These are phyloP conservation scores for Kregervanrija pseudodelftensis DNA, from an alignment of 805 yeast genomes.

Conservation along the genomic window DNA sequence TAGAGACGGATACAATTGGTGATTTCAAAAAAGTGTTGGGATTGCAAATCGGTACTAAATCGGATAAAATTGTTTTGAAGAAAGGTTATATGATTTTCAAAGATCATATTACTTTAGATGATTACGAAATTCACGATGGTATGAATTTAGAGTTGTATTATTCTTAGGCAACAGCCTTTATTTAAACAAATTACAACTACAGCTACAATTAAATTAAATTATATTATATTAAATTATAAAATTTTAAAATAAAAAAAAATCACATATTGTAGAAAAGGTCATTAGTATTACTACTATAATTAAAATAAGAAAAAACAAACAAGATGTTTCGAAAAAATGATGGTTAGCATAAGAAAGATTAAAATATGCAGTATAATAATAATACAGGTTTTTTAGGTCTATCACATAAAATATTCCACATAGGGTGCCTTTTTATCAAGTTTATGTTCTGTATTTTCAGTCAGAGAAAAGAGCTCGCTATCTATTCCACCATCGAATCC, in stretches of 20 bases:
- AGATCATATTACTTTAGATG: slow-evolving; percentile 88
- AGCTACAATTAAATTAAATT: no score
- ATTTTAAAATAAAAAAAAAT: no score
- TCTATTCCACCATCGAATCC: slow-evolving; percentile 11
- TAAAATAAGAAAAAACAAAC: no score
- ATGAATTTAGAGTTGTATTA: slow-evolving; percentile 81
- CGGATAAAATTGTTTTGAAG: slow-evolving; percentile 63
- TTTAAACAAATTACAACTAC: background rate
- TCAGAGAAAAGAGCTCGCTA: background rate
- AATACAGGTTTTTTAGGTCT: background rate
- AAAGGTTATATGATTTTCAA: slow-evolving; percentile 81
- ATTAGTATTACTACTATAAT: no score
- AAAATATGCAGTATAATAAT: background rate
- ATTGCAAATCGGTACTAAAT: slow-evolving; percentile 71
- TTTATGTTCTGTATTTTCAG: slow-evolving; percentile 10
- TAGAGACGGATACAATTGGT: slow-evolving; percentile 78
- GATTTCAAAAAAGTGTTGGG: slow-evolving; percentile 83
- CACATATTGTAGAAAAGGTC: no score
- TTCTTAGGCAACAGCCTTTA: slow-evolving; percentile 27
- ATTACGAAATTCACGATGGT: slow-evolving; percentile 89
- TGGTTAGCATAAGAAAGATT: no score
- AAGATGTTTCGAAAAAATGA: no score
- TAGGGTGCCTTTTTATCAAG: slow-evolving; percentile 30
- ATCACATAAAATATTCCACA: slow-evolving; percentile 34
- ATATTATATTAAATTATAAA: no score